Evolutionary conservation across 164 flowering plant genomes (phyloP), one percentile per base, ranked within the genome.

Genomic region (Stephania cephalantha): DNA sequence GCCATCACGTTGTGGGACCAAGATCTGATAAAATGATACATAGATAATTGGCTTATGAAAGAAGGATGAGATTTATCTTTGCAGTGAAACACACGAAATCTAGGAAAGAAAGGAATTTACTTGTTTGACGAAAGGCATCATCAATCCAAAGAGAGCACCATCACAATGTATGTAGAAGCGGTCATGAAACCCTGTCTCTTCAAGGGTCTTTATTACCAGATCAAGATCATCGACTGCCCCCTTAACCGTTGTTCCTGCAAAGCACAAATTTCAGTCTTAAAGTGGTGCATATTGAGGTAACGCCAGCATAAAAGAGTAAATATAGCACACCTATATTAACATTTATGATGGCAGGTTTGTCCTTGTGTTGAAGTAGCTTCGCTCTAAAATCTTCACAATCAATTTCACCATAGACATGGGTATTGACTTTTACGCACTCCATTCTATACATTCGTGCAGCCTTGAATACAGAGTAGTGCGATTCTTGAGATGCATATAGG

Each of bases 211-310:
- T 80, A 94, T 88, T 3, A 94, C 97, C 78, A 92, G 88, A 87
- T 94, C 98, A 69, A 94, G 97, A 82, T 94, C 98, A 82, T 94
- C 98, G 53, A 94, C 98, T 78, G 98, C 98, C 81, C 98, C 97
- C 79, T 94, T 94, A 22, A 94, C 98, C 74, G 97, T 94, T 70
- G 98, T 94, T 75, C 98, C 98, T 94, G 90, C 66, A 83, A 78
- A 31, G 8, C 17, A 44, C 1, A 0, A 10, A 44, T 9, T 29
- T 73, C 58, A 46, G 76, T 31, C 48, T 11, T 76, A 67, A 70
- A 70, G 25, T 46, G n/a, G 5, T 50, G 29, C 17, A 46, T 44
- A 58, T n/a, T 10, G 15, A 29, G 7, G 67, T 20, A 69, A 52
- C 52, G 17, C 31, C 66, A 64, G 25, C 67, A 69, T 25, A 31